phyloP scores from a whole-genome alignment of 2,329 filamentous ascomycete genomes.

The Curvularia spicifera region DNA sequence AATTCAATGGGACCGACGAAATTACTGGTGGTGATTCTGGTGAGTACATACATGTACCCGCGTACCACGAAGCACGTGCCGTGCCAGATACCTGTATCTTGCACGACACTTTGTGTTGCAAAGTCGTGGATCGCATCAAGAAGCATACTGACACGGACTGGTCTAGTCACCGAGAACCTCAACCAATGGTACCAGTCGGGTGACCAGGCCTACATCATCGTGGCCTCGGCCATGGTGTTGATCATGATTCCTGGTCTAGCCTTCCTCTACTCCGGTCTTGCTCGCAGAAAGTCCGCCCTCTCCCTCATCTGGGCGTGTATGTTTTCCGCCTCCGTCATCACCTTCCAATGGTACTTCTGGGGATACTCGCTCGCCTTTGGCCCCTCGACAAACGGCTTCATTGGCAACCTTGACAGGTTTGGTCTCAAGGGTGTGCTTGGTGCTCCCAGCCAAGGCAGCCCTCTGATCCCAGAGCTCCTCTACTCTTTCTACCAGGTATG shows the following conservation, averaged over 20 bases:
- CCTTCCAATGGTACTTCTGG: slow-evolving; percentile 99
- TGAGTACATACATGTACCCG: slow-evolving; percentile 59
- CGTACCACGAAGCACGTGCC: slow-evolving; percentile 31
- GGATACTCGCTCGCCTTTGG: slow-evolving; percentile 96
- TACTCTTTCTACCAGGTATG: slow-evolving; percentile 92
- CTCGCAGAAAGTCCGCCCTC: slow-evolving; percentile 95
- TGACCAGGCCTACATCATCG: slow-evolving; percentile 91
- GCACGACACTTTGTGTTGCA: slow-evolving; percentile 1
- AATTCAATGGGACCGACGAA: slow-evolving; percentile 62
- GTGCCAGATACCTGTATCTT: slow-evolving; percentile 15
- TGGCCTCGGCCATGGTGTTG: slow-evolving; percentile 90
- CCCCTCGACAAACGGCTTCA: slow-evolving; percentile 82
- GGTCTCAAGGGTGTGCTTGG: slow-evolving; percentile 85
- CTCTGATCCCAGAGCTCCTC: slow-evolving; percentile 85
- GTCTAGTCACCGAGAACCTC: slow-evolving; percentile 77
- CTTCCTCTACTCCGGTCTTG: slow-evolving; percentile 96
- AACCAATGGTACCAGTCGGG: slow-evolving; percentile 95
- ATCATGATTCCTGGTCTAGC: slow-evolving; percentile 97
- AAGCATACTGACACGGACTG: slow-evolving; percentile 19
- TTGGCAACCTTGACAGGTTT: slow-evolving; percentile 88
- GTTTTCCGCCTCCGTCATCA: slow-evolving; percentile 87
- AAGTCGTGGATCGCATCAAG: background rate
- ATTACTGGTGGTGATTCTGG: slow-evolving; percentile 77
- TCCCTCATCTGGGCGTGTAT: slow-evolving; percentile 98
- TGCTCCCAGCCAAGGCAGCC: slow-evolving; percentile 83